Conservation (phyloP, 495 filamentous ascomycete species). For the Neurospora pannonica region DNA sequence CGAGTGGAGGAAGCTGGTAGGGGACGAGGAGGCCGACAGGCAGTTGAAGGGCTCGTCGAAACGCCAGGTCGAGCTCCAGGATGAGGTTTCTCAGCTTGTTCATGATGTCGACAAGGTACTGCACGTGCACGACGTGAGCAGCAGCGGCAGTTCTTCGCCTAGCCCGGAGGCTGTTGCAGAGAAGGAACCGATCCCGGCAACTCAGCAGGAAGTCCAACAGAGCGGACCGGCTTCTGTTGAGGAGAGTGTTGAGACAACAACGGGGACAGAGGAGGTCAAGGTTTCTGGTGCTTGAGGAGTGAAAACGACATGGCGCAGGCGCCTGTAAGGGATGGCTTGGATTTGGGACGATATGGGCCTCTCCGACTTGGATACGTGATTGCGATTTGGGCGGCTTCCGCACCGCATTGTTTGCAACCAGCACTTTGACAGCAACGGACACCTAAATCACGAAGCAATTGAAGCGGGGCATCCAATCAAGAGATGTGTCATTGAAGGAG, state of each 20-base stretch:
- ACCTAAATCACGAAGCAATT: background rate
- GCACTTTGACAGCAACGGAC: background rate
- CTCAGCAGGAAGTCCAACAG: background rate
- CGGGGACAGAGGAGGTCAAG: background rate
- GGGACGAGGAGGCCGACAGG: conserved; percentile 31
- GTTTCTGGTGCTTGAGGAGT: background rate
- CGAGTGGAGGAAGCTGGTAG: conserved; percentile 31
- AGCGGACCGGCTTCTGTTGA: background rate
- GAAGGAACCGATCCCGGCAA: background rate
- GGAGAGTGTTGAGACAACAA: background rate
- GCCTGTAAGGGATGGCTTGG: background rate
- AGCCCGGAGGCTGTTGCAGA: conserved; percentile 4
- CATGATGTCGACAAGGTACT: conserved; percentile 28
- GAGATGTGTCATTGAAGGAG: background rate
- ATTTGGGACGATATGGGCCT: background rate
- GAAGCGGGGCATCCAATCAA: background rate
- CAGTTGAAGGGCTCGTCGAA: conserved; percentile 23
- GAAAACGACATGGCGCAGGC: background rate
- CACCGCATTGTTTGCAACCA: background rate
- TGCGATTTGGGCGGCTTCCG: background rate
- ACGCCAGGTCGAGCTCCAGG: conserved; percentile 15
- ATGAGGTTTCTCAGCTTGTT: conserved; percentile 28
- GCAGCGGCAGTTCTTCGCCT: background rate
- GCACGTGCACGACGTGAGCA: conserved; percentile 18
- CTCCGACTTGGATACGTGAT: background rate